A percentile compares a stretch with the other conserved stretches of the same genome.
Conservation (phyloP, 805 yeast genomes). For the Priceomyces carsonii region DNA sequence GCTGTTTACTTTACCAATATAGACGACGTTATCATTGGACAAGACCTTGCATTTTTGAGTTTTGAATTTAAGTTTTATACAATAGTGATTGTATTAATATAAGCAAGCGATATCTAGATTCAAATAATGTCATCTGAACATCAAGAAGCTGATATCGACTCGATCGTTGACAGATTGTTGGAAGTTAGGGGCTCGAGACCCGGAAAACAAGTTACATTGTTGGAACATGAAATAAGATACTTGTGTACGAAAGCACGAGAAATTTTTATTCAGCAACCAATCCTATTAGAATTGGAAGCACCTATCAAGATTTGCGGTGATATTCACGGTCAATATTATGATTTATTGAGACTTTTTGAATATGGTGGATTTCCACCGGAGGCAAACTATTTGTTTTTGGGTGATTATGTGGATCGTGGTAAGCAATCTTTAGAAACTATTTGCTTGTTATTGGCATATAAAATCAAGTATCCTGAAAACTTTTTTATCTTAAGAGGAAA, state of each 20-base stretch:
- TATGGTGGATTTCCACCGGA: slow-evolving; percentile 99
- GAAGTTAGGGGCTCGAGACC: slow-evolving; percentile 99
- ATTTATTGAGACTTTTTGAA: slow-evolving; percentile 90
- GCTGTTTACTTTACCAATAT: too few species aligned
- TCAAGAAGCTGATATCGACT: slow-evolving; percentile 90
- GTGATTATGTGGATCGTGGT: slow-evolving; percentile 99
- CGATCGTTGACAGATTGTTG: slow-evolving; percentile 92
- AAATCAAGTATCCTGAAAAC: slow-evolving; percentile 97
- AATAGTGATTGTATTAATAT: too few species aligned
- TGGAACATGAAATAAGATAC: slow-evolving; percentile 91
- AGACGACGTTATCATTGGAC: too few species aligned
- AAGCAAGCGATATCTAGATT: too few species aligned
- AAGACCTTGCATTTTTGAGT: slow-evolving; percentile 2
- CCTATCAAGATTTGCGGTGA: slow-evolving; percentile 98
- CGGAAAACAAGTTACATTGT: slow-evolving; percentile 92
- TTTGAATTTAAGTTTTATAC: too few species aligned
- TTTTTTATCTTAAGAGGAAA: slow-evolving; percentile 96
- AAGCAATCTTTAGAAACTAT: slow-evolving; percentile 96
- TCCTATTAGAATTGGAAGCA: slow-evolving; percentile 91
- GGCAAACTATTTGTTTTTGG: slow-evolving; percentile 91
- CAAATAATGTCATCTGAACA: slow-evolving; percentile 26
- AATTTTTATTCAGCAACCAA: slow-evolving; percentile 96
- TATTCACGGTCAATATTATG: slow-evolving; percentile 98
- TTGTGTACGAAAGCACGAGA: slow-evolving; percentile 98
- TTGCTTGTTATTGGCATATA: slow-evolving; percentile 90